These are phyloP conservation scores for Logfia minima DNA, from an alignment of 129 eudicot genomes.

Conservation along the genomic window DNA sequence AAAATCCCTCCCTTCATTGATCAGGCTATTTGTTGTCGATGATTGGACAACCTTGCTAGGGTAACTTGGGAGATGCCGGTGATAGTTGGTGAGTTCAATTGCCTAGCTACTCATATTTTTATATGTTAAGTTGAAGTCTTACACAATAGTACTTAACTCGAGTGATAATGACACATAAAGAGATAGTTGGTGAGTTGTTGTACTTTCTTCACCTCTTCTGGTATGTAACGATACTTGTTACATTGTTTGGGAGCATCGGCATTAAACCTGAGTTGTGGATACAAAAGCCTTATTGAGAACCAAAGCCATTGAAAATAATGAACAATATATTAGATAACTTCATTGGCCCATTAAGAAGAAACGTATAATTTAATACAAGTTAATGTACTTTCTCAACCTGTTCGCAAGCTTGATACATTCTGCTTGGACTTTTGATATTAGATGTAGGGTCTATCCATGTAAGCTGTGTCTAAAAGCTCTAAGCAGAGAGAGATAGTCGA, in stretches of 20 bases:
- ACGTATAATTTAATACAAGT: background rate
- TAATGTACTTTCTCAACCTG: background rate
- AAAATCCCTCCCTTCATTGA: conserved; percentile 85
- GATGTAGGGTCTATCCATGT: background rate
- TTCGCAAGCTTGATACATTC: background rate
- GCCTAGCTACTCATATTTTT: background rate
- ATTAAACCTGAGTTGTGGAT: background rate
- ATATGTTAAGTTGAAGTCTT: conserved; percentile 4
- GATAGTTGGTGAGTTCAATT: conserved; percentile 29
- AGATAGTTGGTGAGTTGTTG: background rate
- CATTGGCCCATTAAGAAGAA: background rate
- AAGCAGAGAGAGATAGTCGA: background rate
- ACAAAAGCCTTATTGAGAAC: background rate
- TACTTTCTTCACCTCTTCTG: background rate
- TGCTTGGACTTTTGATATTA: background rate
- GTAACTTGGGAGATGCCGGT: conserved; percentile 24
- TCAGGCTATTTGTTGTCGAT: conserved; percentile 75
- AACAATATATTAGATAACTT: background rate
- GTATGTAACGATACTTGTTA: background rate
- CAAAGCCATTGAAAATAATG: background rate
- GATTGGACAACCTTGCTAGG: conserved; percentile 19
- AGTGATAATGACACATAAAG: background rate
- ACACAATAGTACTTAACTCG: background rate
- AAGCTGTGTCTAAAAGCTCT: background rate
- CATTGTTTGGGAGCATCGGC: background rate